These are phyloP conservation scores for Pichia eremophila DNA, from an alignment of 805 yeast genomes.

Conservation along the genomic window DNA sequence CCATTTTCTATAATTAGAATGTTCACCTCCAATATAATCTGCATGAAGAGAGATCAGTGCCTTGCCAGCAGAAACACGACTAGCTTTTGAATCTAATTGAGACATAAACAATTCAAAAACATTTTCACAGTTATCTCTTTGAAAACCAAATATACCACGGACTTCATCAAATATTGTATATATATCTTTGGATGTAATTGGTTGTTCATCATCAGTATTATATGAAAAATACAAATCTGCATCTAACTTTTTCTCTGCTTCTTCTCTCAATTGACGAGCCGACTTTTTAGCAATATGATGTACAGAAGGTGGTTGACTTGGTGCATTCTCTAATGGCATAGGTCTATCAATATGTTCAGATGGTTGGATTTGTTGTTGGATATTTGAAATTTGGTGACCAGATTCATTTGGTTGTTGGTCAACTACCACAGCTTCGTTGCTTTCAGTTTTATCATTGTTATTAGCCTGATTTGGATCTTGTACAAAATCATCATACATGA, in stretches of 20 bases:
- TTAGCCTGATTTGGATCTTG: neutral
- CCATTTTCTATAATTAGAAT: constrained; percentile 87
- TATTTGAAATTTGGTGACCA: too few species aligned
- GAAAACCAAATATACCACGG: constrained; percentile 72
- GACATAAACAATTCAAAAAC: constrained; percentile 75
- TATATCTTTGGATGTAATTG: constrained; percentile 63
- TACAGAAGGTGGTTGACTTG: neutral
- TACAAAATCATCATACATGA: neutral
- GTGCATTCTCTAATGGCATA: neutral
- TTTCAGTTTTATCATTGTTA: neutral
- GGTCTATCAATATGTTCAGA: neutral
- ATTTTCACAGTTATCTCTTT: constrained; percentile 64
- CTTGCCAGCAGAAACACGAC: constrained; percentile 60
- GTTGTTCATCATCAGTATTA: constrained; percentile 56
- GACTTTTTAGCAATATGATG: neutral
- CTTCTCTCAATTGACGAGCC: constrained; percentile 1
- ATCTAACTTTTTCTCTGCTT: constrained; percentile 8
- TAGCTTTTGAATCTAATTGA: constrained; percentile 78
- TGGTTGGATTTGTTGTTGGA: neutral
- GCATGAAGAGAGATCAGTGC: constrained; percentile 77
- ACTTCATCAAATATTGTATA: constrained; percentile 48
- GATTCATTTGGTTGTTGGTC: too few species aligned
- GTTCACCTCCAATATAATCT: constrained; percentile 86
- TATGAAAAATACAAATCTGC: constrained; percentile 45
- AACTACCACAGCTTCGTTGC: too few species aligned